These are phyloP conservation scores for Sonneratia alba DNA, from an alignment of 345 rosid genomes.

Conservation along the genomic window DNA sequence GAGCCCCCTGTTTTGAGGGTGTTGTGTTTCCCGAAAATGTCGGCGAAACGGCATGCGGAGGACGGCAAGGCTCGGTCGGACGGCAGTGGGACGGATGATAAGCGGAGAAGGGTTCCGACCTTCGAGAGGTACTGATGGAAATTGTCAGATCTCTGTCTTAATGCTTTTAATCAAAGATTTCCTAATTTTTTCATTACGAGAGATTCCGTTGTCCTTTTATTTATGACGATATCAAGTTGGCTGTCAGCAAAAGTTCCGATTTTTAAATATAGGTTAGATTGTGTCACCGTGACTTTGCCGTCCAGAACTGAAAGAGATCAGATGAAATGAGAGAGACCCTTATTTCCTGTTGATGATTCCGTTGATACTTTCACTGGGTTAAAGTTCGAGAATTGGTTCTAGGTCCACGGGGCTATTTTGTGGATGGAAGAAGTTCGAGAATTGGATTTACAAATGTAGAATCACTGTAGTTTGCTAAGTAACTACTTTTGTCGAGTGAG, in stretches of 20 bases:
- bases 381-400: too few relatives aligned
- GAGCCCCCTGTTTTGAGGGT: not conserved
- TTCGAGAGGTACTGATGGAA: constrained; percentile 38
- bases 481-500: not conserved
- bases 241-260: not conserved
- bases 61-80: constrained; percentile 46
- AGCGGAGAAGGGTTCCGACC: constrained; percentile 49
- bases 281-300: not conserved
- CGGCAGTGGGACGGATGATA: constrained; percentile 47
- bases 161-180: not conserved
- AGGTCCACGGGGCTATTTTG: too few relatives aligned
- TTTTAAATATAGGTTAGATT: not conserved
- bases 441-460: too few relatives aligned
- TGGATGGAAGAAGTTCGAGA: not conserved
- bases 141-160: not conserved
- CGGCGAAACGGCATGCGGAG: constrained; percentile 83
- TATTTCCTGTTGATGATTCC: not conserved
- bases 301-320: not conserved
- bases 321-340: not conserved
- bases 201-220: too few relatives aligned
- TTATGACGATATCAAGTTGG: too few relatives aligned
- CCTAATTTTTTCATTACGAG: not conserved
- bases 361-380: not conserved
- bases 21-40: constrained; percentile 35
- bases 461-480: not conserved